Percentiles rank a stretch among this genome's conserved stretches.
phyloP scores from a whole-genome alignment of 495 filamentous ascomycete genomes.

The Neurospora sublineolata region DNA sequence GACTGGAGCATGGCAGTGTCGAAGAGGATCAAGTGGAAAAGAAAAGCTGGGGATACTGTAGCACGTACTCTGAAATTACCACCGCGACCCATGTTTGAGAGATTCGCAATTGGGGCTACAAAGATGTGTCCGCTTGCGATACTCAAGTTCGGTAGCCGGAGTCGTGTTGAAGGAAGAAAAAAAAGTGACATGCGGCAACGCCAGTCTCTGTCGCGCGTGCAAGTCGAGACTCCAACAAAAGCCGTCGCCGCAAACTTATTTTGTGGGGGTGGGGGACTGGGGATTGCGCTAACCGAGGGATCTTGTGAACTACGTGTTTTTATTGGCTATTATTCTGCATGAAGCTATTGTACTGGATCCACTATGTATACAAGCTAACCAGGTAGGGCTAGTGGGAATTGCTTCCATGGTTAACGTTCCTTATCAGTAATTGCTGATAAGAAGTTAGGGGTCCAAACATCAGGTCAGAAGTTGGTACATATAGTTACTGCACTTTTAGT shows the following conservation, averaged over 20 bases:
- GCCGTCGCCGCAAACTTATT: neutral
- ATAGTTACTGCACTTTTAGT: neutral
- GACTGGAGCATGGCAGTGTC: neutral
- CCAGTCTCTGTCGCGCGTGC: neutral
- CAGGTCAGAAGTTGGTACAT: neutral
- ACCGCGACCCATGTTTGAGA: constrained; percentile 7
- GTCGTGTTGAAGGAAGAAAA: constrained; percentile 7
- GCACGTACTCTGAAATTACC: constrained; percentile 9
- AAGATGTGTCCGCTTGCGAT: constrained; percentile 1
- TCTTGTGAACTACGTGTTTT: neutral
- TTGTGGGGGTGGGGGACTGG: constrained; percentile 13
- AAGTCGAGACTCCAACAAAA: constrained; percentile 12
- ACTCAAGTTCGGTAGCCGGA: constrained; percentile 2
- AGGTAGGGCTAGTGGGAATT: neutral
- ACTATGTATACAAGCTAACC: neutral
- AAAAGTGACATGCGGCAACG: constrained; percentile 6
- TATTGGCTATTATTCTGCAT: neutral
- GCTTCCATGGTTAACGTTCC: neutral
- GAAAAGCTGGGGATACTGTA: neutral
- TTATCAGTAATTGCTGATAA: neutral
- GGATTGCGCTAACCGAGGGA: neutral
- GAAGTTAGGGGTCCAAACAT: neutral
- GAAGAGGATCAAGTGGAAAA: neutral
- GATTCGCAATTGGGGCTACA: constrained; percentile 1
- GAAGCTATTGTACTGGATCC: neutral